phyloP scores from a whole-genome alignment of 208 protist genomes.

The Leishmania guyanensis region DNA sequence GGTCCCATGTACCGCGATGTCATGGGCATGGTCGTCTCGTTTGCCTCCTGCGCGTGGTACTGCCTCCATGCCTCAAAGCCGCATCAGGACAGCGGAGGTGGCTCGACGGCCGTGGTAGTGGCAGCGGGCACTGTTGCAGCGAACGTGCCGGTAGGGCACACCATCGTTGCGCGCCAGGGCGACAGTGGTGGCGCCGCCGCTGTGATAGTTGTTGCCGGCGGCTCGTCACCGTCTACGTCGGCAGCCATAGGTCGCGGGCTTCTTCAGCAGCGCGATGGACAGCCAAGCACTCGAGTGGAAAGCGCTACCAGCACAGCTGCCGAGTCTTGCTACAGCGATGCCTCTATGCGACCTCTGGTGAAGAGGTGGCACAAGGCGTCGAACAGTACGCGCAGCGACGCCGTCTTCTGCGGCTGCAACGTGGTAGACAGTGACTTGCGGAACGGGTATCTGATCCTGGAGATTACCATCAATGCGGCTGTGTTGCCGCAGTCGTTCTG shows the following conservation, averaged over 20 bases:
- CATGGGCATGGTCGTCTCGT: not conserved
- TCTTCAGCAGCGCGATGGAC: not conserved
- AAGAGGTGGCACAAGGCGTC: slow-evolving; percentile 29
- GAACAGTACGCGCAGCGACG: slow-evolving; percentile 33
- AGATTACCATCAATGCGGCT: slow-evolving; percentile 47
- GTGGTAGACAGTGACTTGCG: slow-evolving; percentile 79
- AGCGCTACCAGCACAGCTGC: not conserved
- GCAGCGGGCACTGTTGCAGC: not conserved
- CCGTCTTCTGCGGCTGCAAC: slow-evolving; percentile 60
- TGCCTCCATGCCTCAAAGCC: slow-evolving; percentile 41
- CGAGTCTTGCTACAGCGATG: not conserved
- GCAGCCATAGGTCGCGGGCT: not conserved
- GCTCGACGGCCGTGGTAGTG: not conserved
- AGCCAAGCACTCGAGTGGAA: not conserved
- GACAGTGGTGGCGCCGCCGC: not conserved
- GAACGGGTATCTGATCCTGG: slow-evolving; percentile 70
- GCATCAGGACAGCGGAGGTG: slow-evolving; percentile 19
- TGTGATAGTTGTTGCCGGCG: not conserved
- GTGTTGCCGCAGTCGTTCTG: slow-evolving; percentile 34
- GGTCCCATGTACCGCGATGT: slow-evolving; percentile 5
- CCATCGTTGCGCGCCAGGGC: not conserved
- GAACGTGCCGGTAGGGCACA: not conserved
- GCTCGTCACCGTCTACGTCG: not conserved
- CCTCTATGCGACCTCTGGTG: not conserved
- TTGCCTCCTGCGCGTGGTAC: slow-evolving; percentile 44